Evolutionary conservation across 2,329 filamentous ascomycete species (phyloP).

Genomic region (Trichoderma polysporum): DNA sequence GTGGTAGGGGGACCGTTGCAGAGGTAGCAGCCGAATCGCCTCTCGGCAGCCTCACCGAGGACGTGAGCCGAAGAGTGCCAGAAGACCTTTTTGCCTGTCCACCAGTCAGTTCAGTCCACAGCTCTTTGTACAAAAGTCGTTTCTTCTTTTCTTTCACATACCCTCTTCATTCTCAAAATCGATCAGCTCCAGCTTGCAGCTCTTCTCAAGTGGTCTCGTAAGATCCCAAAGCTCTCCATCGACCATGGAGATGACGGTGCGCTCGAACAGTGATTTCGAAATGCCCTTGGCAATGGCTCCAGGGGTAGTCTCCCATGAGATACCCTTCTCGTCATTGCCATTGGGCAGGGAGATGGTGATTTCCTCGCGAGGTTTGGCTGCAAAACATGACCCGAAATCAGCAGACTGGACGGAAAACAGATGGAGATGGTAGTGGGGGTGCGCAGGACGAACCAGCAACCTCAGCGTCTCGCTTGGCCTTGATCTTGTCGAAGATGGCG

Average conservation of each 20-base stretch:
- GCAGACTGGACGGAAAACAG: background rate
- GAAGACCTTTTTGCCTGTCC: constrained; percentile 81
- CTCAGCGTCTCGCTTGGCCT: constrained; percentile 79
- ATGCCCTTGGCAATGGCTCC: constrained; percentile 74
- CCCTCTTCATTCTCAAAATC: constrained; percentile 64
- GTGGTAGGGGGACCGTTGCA: constrained; percentile 92
- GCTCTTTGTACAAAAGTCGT: background rate
- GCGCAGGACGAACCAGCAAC: constrained; percentile 44
- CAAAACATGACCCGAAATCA: background rate
- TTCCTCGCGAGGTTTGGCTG: constrained; percentile 65
- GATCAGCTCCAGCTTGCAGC: constrained; percentile 80
- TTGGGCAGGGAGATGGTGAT: constrained; percentile 74
- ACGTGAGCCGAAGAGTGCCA: constrained; percentile 97
- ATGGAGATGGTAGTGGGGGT: background rate
- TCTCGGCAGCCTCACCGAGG: constrained; percentile 90
- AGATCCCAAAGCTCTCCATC: constrained; percentile 90
- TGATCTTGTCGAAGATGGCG: constrained; percentile 83
- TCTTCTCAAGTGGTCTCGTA: constrained; percentile 83
- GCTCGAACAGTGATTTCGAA: constrained; percentile 81
- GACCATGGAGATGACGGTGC: constrained; percentile 81
- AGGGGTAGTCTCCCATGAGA: constrained; percentile 89
- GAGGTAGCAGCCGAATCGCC: constrained; percentile 84
- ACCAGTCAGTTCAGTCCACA: constrained; percentile 11
- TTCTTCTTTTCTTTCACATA: constrained; percentile 20
- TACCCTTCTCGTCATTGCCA: constrained; percentile 69